These are phyloP conservation scores for Fagopyrum esculentum DNA, from an alignment of 148 eudicot genomes.

Conservation along the genomic window DNA sequence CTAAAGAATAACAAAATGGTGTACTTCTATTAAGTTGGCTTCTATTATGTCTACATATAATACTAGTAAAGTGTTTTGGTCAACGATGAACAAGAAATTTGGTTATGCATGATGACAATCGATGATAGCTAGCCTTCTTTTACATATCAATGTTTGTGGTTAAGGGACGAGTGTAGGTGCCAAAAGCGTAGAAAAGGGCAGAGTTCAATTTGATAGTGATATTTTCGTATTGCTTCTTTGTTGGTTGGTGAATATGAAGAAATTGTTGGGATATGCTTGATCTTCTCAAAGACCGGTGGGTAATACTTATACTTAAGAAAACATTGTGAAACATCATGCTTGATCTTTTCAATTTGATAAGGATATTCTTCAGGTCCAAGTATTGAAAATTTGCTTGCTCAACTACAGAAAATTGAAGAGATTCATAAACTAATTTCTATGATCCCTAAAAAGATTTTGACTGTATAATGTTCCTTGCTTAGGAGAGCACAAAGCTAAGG, in stretches of 20 bases:
- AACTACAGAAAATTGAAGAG: not conserved
- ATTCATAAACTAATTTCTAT: not conserved
- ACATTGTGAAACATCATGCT: not conserved
- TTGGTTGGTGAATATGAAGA: slow-evolving; percentile 84
- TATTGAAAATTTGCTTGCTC: too few relatives aligned
- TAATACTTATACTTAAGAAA: not conserved
- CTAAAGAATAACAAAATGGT: too few relatives aligned
- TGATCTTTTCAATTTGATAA: too few relatives aligned
- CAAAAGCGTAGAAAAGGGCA: too few relatives aligned
- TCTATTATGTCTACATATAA: too few relatives aligned
- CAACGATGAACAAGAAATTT: too few relatives aligned
- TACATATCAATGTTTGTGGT: too few relatives aligned
- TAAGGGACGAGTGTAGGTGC: too few relatives aligned
- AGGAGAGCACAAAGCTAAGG: not conserved
- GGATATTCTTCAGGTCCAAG: not conserved
- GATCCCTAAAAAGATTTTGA: not conserved
- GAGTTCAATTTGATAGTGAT: not conserved
- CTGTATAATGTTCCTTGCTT: not conserved
- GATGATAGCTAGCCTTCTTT: too few relatives aligned
- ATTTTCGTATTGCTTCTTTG: not conserved
- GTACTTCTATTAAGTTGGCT: too few relatives aligned
- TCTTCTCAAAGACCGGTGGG: slow-evolving; percentile 58
- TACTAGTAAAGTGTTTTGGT: too few relatives aligned
- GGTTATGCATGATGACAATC: too few relatives aligned
- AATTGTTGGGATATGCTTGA: slow-evolving; percentile 74